phyloP scores from a whole-genome alignment of 345 rosid genomes.

The Ceriops tagal region DNA sequence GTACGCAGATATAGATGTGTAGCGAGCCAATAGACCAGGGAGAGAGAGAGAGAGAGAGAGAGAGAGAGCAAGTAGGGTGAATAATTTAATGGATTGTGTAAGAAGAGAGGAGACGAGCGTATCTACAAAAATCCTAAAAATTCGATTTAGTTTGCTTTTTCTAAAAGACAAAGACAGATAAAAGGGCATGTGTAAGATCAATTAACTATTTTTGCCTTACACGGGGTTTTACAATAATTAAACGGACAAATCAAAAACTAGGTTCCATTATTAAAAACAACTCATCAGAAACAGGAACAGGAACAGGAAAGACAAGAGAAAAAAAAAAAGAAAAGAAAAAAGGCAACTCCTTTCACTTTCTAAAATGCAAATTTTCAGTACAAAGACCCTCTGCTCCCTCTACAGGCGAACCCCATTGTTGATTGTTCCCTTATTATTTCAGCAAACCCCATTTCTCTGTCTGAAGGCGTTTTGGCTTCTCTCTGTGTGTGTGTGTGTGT shows the following conservation, averaged over 20 bases:
- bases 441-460: constrained; percentile 10
- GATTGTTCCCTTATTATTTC: neutral
- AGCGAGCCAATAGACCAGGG: neutral
- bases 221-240: neutral
- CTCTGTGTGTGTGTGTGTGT: constrained; percentile 38
- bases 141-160: constrained; percentile 64
- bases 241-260: neutral
- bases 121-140: constrained; percentile 74
- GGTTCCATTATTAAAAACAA: too few species aligned
- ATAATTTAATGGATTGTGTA: constrained; percentile 26
- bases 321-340: too few species aligned
- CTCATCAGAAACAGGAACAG: too few species aligned
- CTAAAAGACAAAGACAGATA: constrained; percentile 33
- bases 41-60: constrained; percentile 10
- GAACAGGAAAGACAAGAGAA: too few species aligned
- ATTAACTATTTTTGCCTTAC: too few species aligned
- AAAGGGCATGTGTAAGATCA: constrained; percentile 1
- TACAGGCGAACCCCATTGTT: neutral
- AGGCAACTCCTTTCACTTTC: neutral
- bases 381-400: neutral
- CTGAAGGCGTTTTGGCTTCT: constrained; percentile 17
- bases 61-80: constrained; percentile 12
- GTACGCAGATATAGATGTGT: too few species aligned
- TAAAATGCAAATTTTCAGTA: neutral
- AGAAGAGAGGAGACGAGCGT: constrained; percentile 44